Percentiles rank a stretch among this genome's conserved stretches.
phyloP scores from a whole-genome alignment of 2,329 filamentous ascomycete genomes.

The Pyrenophora graminea region DNA sequence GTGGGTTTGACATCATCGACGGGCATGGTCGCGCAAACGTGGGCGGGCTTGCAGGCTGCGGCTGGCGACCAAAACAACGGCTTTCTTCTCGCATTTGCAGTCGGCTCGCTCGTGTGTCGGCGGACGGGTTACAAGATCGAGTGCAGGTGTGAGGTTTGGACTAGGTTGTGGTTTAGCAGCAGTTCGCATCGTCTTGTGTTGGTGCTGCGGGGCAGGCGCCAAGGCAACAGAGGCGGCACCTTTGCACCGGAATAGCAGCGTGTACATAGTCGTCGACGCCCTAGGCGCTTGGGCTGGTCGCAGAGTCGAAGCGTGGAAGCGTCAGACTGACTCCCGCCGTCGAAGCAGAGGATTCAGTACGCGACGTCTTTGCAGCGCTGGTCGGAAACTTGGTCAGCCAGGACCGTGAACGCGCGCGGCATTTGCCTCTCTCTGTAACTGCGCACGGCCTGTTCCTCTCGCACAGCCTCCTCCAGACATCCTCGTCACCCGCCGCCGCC shows the following conservation, averaged over 20 bases:
- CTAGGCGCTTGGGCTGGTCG: slow-evolving; percentile 5
- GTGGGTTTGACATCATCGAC: slow-evolving; percentile 30
- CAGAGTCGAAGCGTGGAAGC: background rate
- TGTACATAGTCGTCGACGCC: background rate
- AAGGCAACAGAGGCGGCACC: slow-evolving; percentile 18
- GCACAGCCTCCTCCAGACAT: slow-evolving; percentile 40
- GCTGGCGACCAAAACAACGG: background rate
- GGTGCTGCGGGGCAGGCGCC: slow-evolving; percentile 25
- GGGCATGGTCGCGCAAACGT: slow-evolving; percentile 1
- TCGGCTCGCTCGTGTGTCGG: background rate
- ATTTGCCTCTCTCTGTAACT: slow-evolving; percentile 31
- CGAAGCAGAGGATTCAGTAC: slow-evolving; percentile 26
- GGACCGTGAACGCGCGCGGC: slow-evolving; percentile 24
- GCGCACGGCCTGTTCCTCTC: slow-evolving; percentile 25
- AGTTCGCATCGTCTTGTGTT: slow-evolving; percentile 13
- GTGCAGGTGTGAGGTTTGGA: background rate
- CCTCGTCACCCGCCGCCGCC: slow-evolving; percentile 28
- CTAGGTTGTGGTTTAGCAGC: slow-evolving; percentile 1
- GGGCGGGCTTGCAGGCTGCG: slow-evolving; percentile 17
- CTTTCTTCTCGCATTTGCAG: background rate
- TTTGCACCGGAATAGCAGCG: slow-evolving; percentile 11
- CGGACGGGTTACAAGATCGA: background rate
- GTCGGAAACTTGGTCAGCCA: slow-evolving; percentile 19
- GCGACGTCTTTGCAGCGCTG: slow-evolving; percentile 16
- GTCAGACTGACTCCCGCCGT: slow-evolving; percentile 12